Evolutionary conservation across 2,329 filamentous ascomycete genomes (phyloP), one percentile per base, ranked within the genome.

Genomic region (Hypoxylon sp.): DNA sequence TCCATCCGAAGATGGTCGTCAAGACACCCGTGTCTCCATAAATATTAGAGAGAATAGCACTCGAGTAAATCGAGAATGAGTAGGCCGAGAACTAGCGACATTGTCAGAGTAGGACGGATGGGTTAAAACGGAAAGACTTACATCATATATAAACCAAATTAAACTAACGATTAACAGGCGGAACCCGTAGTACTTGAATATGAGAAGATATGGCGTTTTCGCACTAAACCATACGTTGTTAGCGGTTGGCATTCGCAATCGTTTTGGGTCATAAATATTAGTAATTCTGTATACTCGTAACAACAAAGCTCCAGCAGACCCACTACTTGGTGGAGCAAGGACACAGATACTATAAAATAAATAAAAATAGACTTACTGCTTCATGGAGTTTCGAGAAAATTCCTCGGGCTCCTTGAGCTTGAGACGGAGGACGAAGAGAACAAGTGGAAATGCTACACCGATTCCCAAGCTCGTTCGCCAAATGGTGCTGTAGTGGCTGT

Each of bases 91-190:
- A 97, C 85, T 83, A 59, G 52, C 29, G 31, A 53, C 8, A 17
- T 19, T 51, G 42, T 67, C 56, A 62, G 63, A 35, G 31, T 11
- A 31, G 5, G 44, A 46, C 33, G 46, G 8, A 26, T 5, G 31
- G 31, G 10, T 10, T 26, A 35, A 50, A 17, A 8, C 14, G 13
- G 24, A 29, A 4, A 78, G 9, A 31, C 85, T 80, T 74, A 88
- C 86, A 61, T 94, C 90, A 78, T 94, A 97, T 70, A 95, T 87
- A 80, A 96, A 96, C 93, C 94, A 97, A 76, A 97, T 92, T 22
- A 90, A 73, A 68, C 88, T 89, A 60, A 96, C 91, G 19, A 91
- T 80, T 1, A 87, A 74, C n/a, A 97, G 83, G 19, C 93, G 88
- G 75, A 85, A 88, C 80, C 93, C 91, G 79, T 97, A 97, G 76